Percentiles rank a stretch among this genome's conserved stretches.
phyloP scores from a whole-genome alignment of 2,329 filamentous ascomycete species.

The Byssochlamys sp. region DNA sequence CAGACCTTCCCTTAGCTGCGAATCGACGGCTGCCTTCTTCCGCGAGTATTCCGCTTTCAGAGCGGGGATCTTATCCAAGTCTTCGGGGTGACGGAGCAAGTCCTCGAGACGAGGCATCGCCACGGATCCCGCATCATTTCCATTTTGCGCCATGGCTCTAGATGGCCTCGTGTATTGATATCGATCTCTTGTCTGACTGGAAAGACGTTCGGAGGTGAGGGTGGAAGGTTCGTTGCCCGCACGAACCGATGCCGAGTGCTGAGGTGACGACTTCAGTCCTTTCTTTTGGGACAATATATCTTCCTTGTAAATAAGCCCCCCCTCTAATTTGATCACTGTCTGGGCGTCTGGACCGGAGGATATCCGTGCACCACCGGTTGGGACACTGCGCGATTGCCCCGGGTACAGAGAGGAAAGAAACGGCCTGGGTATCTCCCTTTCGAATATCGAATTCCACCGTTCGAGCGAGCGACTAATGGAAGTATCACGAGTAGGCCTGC shows the following conservation, averaged over 20 bases:
- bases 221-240: background rate
- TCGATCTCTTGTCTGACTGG: background rate
- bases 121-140: constrained; percentile 48
- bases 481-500: background rate
- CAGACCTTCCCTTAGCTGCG: constrained; percentile 76
- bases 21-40: constrained; percentile 86
- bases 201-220: background rate
- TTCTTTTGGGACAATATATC: background rate
- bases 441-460: background rate
- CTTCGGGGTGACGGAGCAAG: constrained; percentile 86
- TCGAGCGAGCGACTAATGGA: background rate
- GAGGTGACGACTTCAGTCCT: background rate
- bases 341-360: background rate
- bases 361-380: background rate
- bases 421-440: background rate
- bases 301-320: background rate
- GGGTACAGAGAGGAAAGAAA: background rate
- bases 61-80: constrained; percentile 86
- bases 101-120: constrained; percentile 72
- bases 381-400: background rate
- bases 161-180: background rate
- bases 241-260: background rate
- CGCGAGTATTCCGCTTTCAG: constrained; percentile 87
- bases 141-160: constrained; percentile 25
- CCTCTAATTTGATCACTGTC: background rate